Percentiles rank a stretch among this genome's conserved stretches.
phyloP scores from a whole-genome alignment of 345 rosid species.

The thale cress (Arabidopsis thaliana) region DNA sequence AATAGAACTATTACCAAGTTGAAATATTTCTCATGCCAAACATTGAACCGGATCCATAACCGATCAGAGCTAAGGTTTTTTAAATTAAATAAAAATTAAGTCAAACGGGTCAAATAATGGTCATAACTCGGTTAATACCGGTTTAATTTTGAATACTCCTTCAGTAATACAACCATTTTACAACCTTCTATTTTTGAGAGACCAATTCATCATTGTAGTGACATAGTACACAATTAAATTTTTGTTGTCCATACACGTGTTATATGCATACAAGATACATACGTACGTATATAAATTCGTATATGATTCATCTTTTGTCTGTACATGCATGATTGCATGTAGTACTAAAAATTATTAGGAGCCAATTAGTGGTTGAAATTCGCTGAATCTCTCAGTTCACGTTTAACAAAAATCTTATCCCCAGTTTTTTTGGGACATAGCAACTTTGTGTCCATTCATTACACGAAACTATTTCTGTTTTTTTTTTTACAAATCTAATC shows the following conservation, averaged over 20 bases:
- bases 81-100: not conserved
- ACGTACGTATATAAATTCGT: not conserved
- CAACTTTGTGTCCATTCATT: slow-evolving; percentile 43
- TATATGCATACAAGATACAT: not conserved
- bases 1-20: not conserved
- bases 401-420: slow-evolving; percentile 30
- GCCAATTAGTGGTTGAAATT: slow-evolving; percentile 40
- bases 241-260: slow-evolving; percentile 23
- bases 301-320: not conserved
- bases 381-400: slow-evolving; percentile 29
- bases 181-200: not conserved
- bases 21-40: not conserved
- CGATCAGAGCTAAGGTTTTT: not conserved
- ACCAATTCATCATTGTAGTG: not conserved
- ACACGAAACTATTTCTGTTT: slow-evolving; percentile 33
- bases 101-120: slow-evolving; percentile 18
- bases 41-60: slow-evolving; percentile 12
- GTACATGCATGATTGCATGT: not conserved
- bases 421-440: slow-evolving; percentile 36
- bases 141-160: not conserved
- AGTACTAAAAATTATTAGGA: slow-evolving; percentile 11
- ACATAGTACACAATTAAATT: not conserved
- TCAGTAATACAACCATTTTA: not conserved
- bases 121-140: slow-evolving; percentile 25
- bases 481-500: slow-evolving; percentile 21